Percentiles rank a stretch among this genome's conserved stretches.
These are phyloP conservation scores for Mycena polygramma DNA, from an alignment of 768 basidiomycete genomes.

Conservation along the genomic window DNA sequence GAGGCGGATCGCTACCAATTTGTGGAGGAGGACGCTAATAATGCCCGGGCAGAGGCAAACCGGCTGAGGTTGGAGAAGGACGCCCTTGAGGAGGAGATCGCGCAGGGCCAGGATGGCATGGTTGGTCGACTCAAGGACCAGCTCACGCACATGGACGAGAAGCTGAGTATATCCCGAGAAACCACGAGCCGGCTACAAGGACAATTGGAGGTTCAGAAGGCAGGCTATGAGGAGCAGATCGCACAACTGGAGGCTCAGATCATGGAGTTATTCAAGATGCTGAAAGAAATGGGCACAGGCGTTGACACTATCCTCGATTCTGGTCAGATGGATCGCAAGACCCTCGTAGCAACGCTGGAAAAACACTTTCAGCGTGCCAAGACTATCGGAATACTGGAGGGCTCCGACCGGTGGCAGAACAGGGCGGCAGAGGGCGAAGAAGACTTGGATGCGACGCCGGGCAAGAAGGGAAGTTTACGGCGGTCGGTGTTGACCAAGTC, in stretches of 20 bases:
- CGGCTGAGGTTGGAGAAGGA: constrained; percentile 88
- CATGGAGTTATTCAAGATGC: constrained; percentile 93
- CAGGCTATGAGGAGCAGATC: constrained; percentile 87
- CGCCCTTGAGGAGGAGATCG: constrained; percentile 82
- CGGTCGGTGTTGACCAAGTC: constrained; percentile 49
- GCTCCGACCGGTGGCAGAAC: constrained; percentile 55
- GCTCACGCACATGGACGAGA: constrained; percentile 78
- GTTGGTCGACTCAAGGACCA: constrained; percentile 86
- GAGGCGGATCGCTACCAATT: constrained; percentile 87
- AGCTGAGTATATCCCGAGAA: constrained; percentile 82
- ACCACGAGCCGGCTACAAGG: constrained; percentile 81
- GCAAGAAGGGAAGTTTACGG: constrained; percentile 60
- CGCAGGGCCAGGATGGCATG: constrained; percentile 84
- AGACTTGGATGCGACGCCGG: constrained; percentile 69
- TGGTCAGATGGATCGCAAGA: constrained; percentile 78
- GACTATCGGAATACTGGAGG: constrained; percentile 90
- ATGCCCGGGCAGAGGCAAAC: constrained; percentile 72
- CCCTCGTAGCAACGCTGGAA: constrained; percentile 84
- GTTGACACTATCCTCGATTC: constrained; percentile 81
- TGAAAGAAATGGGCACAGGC: constrained; percentile 85
- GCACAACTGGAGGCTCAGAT: constrained; percentile 92
- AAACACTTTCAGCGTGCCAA: constrained; percentile 86
- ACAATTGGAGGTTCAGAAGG: constrained; percentile 82
- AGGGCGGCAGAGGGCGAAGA: constrained; percentile 56
- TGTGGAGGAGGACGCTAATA: constrained; percentile 83